These are phyloP conservation scores for Rhodotorula diobovata DNA, from an alignment of 768 basidiomycete species.

Conservation along the genomic window DNA sequence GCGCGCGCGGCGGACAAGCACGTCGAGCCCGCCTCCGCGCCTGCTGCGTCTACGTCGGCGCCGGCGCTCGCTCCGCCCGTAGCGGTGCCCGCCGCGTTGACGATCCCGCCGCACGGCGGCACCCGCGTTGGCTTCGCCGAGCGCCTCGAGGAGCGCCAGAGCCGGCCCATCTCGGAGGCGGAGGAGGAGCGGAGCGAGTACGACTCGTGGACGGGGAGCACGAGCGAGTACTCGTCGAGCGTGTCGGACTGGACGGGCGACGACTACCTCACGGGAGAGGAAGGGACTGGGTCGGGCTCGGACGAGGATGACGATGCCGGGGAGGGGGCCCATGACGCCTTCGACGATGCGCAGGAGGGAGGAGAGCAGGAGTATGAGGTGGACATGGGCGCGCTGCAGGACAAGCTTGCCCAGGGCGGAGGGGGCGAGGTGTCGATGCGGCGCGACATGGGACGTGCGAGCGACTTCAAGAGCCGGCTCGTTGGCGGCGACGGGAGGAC, in stretches of 20 bases:
- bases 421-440: constrained; percentile 36
- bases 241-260: constrained; percentile 2
- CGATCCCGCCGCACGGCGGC: not conserved
- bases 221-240: constrained; percentile 16
- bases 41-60: no score
- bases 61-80: no score
- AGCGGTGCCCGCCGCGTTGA: not conserved
- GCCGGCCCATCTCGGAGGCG: not conserved
- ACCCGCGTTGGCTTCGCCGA: not conserved
- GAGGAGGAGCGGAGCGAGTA: constrained; percentile 15
- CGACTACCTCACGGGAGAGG: constrained; percentile 22
- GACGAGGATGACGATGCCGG: not conserved
- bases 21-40: not conserved
- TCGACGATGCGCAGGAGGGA: constrained; percentile 16
- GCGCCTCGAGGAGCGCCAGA: not conserved
- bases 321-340: not conserved
- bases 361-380: constrained; percentile 41
- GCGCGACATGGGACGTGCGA: constrained; percentile 25
- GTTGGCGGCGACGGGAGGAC: constrained; percentile 30
- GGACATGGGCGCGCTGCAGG: constrained; percentile 35
- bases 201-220: constrained; percentile 25
- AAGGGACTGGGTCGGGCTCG: not conserved
- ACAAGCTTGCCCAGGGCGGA: constrained; percentile 21
- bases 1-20: no score
- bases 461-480: constrained; percentile 44